phyloP scores from a whole-genome alignment of 2,329 filamentous ascomycete genomes.

The Xylogone sp. region DNA sequence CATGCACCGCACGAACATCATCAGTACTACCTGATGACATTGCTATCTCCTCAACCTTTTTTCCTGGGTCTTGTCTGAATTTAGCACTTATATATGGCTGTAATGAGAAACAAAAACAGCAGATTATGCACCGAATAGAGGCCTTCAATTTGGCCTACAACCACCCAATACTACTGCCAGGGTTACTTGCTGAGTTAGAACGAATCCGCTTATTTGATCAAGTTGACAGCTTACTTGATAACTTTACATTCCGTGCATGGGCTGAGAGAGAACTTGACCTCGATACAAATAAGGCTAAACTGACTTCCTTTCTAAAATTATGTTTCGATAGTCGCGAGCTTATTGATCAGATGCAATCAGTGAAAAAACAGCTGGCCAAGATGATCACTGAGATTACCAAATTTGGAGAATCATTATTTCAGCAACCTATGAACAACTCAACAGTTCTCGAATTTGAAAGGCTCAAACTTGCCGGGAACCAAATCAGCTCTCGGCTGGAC shows the following conservation, averaged over 20 bases:
- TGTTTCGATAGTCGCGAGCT: conserved; percentile 18
- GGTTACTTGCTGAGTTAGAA: conserved; percentile 30
- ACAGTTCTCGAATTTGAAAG: background rate
- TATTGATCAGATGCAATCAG: background rate
- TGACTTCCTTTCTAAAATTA: conserved; percentile 22
- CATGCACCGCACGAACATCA: background rate
- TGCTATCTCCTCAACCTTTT: background rate
- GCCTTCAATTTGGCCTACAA: conserved; percentile 2
- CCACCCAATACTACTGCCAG: conserved; percentile 26
- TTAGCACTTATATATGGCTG: background rate
- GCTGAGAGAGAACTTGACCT: conserved; percentile 9
- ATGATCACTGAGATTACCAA: conserved; percentile 15
- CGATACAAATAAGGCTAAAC: conserved; percentile 18
- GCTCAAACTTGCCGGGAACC: conserved; percentile 3
- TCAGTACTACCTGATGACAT: background rate
- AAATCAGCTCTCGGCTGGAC: conserved; percentile 17
- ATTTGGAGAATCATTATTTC: background rate
- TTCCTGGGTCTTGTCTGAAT: background rate
- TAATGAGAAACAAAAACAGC: background rate
- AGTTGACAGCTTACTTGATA: background rate
- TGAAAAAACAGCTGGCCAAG: conserved; percentile 19
- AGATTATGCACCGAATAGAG: background rate
- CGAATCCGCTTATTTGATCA: conserved; percentile 8
- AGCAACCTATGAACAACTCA: background rate
- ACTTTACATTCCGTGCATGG: conserved; percentile 11